These are phyloP conservation scores for Pseudocercospora cruenta DNA, from an alignment of 2,329 filamentous ascomycete genomes.

Conservation along the genomic window DNA sequence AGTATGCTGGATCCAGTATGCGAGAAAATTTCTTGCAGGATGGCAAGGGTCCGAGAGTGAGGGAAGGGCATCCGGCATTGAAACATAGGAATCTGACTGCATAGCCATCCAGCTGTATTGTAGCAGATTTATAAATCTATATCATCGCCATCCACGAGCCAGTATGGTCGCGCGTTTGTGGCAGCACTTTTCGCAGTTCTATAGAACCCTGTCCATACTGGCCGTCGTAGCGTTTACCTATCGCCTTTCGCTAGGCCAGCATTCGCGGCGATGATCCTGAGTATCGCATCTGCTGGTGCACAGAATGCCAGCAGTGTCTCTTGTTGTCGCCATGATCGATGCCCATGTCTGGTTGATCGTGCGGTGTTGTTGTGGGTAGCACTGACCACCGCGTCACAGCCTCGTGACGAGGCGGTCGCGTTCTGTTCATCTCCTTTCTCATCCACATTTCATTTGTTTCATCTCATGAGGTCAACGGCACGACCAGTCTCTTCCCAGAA, in stretches of 20 bases:
- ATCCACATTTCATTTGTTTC: not conserved
- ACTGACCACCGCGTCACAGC: not conserved
- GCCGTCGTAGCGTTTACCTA: no score
- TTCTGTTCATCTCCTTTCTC: not conserved
- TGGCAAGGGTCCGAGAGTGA: conserved; percentile 31
- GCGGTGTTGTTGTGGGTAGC: not conserved
- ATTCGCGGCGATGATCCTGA: no score
- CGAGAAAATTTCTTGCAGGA: conserved; percentile 36
- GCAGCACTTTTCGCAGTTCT: no score
- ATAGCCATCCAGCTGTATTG: not conserved
- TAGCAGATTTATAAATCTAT: not conserved
- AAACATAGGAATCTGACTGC: conserved; percentile 17
- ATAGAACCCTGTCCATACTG: no score
- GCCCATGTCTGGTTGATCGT: no score
- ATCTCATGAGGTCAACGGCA: conserved; percentile 14
- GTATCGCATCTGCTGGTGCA: no score
- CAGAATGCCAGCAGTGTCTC: no score
- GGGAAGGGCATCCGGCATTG: conserved; percentile 34
- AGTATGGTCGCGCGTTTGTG: no score
- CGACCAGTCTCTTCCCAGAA: conserved; percentile 26
- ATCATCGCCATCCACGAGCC: not conserved
- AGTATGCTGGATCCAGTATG: conserved; percentile 33
- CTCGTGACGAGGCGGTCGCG: not conserved
- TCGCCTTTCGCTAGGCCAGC: no score
- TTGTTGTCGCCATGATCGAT: not conserved